A percentile compares a stretch with the other conserved stretches of the same genome.
phyloP scores from a whole-genome alignment of 2,329 filamentous ascomycete genomes.

The Aspergillus versicolor region DNA sequence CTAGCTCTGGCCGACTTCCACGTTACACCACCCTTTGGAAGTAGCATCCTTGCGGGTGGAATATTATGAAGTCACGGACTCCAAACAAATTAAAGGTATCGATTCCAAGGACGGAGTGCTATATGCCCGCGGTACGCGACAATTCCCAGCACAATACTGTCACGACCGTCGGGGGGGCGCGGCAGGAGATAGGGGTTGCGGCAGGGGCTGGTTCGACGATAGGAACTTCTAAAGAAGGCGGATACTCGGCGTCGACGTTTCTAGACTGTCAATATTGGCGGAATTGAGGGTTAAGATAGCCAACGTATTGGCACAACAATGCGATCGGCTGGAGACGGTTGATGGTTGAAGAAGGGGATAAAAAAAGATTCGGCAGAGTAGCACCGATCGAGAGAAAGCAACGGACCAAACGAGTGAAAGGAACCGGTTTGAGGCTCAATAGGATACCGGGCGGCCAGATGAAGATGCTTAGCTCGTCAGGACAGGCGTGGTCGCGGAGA shows the following conservation, averaged over 20 bases:
- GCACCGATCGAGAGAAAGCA: conserved; percentile 9
- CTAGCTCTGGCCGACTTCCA: conserved; percentile 87
- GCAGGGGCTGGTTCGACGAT: background rate
- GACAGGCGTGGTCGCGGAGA: background rate
- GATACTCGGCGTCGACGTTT: background rate
- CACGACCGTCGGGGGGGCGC: conserved; percentile 2
- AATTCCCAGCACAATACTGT: conserved; percentile 11
- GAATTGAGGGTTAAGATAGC: background rate
- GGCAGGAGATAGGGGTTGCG: conserved; percentile 3
- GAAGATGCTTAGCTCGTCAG: background rate
- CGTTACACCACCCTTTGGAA: conserved; percentile 83
- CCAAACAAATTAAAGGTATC: background rate
- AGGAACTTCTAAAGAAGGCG: background rate
- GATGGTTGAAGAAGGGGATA: background rate
- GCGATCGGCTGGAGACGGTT: background rate
- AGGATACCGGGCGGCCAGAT: conserved; percentile 1
- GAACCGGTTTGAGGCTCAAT: conserved; percentile 11
- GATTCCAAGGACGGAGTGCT: background rate
- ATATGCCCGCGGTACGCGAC: conserved; percentile 15
- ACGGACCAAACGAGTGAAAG: conserved; percentile 15
- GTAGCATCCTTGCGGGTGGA: conserved; percentile 64
- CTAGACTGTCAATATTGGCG: background rate
- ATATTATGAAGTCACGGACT: conserved; percentile 1
- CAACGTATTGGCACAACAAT: background rate
- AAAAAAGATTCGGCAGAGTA: conserved; percentile 6